Conservation (phyloP, 129 eudicot species). For the Helichrysum umbraculigerum region DNA sequence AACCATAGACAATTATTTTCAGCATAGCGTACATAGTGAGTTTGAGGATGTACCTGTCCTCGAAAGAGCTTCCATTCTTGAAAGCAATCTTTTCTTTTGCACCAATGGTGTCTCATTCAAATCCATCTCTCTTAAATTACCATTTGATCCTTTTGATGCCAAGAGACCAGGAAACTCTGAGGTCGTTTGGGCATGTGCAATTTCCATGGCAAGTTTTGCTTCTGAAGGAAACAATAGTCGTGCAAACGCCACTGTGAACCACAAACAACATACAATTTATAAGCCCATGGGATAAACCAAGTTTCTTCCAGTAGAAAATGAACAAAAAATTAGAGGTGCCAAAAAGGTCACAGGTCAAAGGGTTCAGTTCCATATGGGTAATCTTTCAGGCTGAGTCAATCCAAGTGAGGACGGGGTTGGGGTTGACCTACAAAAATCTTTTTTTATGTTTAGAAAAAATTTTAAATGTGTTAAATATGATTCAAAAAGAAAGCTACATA, state of each 20-base stretch:
- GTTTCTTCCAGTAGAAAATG: too few relatives aligned
- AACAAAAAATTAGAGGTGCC: not conserved
- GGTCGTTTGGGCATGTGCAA: slow-evolving; percentile 68
- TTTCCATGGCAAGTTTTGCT: slow-evolving; percentile 81
- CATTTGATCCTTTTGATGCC: slow-evolving; percentile 55
- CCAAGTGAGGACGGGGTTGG: too few relatives aligned
- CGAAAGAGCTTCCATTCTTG: slow-evolving; percentile 60
- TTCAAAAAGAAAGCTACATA: too few relatives aligned
- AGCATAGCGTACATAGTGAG: not conserved
- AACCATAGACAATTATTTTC: not conserved
- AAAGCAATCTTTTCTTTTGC: slow-evolving; percentile 50
- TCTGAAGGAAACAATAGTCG: slow-evolving; percentile 73
- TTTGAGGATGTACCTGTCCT: slow-evolving; percentile 51
- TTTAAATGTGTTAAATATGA: too few relatives aligned
- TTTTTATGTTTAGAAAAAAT: too few relatives aligned
- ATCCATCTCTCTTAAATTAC: slow-evolving; percentile 64
- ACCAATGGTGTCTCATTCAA: slow-evolving; percentile 66
- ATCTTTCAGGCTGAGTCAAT: too few relatives aligned
- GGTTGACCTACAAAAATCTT: too few relatives aligned
- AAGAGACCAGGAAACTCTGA: slow-evolving; percentile 53
- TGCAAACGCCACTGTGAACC: slow-evolving; percentile 70
- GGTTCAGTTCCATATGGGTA: too few relatives aligned
- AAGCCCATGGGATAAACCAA: not conserved
- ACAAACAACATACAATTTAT: not conserved
- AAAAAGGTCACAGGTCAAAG: too few relatives aligned